Conservation (phyloP, 2,329 filamentous ascomycete species). For the Penicillium sp. region DNA sequence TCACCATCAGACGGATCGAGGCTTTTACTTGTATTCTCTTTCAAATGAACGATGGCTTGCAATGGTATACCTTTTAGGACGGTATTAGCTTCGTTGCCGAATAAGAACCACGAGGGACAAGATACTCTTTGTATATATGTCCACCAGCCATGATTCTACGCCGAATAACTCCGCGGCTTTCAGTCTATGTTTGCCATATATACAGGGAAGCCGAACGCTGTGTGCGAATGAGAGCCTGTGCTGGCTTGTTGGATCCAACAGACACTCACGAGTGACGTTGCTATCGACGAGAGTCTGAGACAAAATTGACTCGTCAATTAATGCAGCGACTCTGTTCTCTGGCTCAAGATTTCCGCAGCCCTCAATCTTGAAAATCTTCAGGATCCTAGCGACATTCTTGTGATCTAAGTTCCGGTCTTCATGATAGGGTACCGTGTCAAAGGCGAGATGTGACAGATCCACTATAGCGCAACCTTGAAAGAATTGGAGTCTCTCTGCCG, state of each 20-base stretch:
- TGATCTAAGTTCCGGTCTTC: not conserved
- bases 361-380: constrained; percentile 5
- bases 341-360: constrained; percentile 7
- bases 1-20: constrained; percentile 7
- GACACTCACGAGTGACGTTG: not conserved
- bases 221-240: not conserved
- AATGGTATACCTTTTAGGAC: not conserved
- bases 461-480: not conserved
- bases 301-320: not conserved
- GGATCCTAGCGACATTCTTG: not conserved
- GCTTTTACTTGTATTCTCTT: constrained; percentile 6
- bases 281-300: no score
- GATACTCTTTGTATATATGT: constrained; percentile 3
- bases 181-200: not conserved
- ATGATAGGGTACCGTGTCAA: not conserved
- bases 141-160: constrained; percentile 1
- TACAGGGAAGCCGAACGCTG: not conserved
- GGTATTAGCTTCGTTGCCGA: not conserved
- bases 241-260: not conserved
- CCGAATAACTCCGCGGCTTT: not conserved
- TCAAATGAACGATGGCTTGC: constrained; percentile 1
- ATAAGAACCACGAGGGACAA: not conserved
- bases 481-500: not conserved
- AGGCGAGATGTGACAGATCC: not conserved
- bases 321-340: constrained; percentile 1